A percentile compares a stretch with the other conserved stretches of the same genome.
Conservation (phyloP, 1,284 basidiomycete genomes). For the Trametes pubescens region DNA sequence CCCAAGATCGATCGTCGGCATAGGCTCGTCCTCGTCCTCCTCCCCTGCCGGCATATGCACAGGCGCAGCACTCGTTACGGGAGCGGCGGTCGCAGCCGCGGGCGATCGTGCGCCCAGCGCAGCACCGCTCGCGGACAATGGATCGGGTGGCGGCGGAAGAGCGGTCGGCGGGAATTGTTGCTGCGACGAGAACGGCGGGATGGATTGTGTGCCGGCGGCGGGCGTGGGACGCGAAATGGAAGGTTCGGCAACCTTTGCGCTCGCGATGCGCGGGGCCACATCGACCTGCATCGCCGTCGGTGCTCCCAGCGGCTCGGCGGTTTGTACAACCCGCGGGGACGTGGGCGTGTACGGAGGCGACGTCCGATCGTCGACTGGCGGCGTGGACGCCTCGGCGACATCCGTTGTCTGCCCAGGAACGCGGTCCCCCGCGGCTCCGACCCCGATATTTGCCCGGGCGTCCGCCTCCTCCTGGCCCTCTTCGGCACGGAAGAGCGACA, state of each 20-base stretch:
- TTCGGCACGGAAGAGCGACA: slow-evolving; percentile 67
- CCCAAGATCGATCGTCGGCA: slow-evolving; percentile 60
- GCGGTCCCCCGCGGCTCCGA: slow-evolving; percentile 35
- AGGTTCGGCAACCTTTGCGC: slow-evolving; percentile 2
- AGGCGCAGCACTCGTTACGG: slow-evolving; percentile 8
- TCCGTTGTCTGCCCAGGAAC: slow-evolving; percentile 4
- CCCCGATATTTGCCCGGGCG: slow-evolving; percentile 51
- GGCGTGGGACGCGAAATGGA: slow-evolving; percentile 1
- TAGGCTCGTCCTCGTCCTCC: slow-evolving; percentile 60
- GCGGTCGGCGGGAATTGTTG: slow-evolving; percentile 6
- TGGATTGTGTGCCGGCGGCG: not conserved
- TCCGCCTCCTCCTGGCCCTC: slow-evolving; percentile 68
- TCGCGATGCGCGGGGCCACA: slow-evolving; percentile 8
- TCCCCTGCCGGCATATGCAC: slow-evolving; percentile 40
- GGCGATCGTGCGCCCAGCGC: slow-evolving; percentile 21
- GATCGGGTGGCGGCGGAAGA: slow-evolving; percentile 30
- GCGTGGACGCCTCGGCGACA: slow-evolving; percentile 13
- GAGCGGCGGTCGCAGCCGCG: slow-evolving; percentile 12
- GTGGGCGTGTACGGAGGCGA: not conserved
- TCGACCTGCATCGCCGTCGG: slow-evolving; percentile 26
- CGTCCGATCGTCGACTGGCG: slow-evolving; percentile 6
- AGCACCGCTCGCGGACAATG: slow-evolving; percentile 24
- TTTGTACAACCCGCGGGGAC: slow-evolving; percentile 5
- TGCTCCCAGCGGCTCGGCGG: slow-evolving; percentile 13
- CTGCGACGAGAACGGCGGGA: not conserved